Conservation (phyloP, 257 asterid species). For the Solanum phureja region DNA sequence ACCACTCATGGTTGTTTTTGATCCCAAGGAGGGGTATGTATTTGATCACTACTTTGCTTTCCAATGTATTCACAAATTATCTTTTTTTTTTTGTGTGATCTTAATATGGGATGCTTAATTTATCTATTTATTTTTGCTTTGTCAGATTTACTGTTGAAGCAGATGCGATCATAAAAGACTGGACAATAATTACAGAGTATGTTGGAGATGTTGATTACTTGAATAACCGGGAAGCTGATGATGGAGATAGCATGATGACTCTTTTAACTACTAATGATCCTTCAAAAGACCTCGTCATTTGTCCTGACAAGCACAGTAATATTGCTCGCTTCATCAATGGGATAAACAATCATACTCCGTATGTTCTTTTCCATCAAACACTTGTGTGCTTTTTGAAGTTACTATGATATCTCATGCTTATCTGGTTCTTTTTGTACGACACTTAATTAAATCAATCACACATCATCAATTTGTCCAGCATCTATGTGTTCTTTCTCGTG, state of each 20-base stretch:
- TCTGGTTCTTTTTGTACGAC: background rate
- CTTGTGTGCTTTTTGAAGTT: background rate
- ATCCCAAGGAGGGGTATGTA: slow-evolving; percentile 74
- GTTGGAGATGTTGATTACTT: slow-evolving; percentile 90
- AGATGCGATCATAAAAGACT: slow-evolving; percentile 58
- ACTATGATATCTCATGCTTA: background rate
- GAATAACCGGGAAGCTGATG: slow-evolving; percentile 55
- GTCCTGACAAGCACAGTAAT: slow-evolving; percentile 81
- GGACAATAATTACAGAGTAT: slow-evolving; percentile 87
- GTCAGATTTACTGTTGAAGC: slow-evolving; percentile 91
- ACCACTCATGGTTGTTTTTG: slow-evolving; percentile 77
- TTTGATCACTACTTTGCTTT: background rate
- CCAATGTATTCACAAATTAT: background rate
- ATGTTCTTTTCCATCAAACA: slow-evolving; percentile 14
- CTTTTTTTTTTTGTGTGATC: background rate
- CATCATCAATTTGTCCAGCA: background rate
- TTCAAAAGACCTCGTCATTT: slow-evolving; percentile 63
- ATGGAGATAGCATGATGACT: slow-evolving; percentile 97
- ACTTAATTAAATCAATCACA: background rate
- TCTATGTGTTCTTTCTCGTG: background rate
- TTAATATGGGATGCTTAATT: background rate
- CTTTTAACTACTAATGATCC: slow-evolving; percentile 62
- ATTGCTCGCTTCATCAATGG: slow-evolving; percentile 92
- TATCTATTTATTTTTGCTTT: background rate
- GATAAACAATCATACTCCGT: slow-evolving; percentile 83